These are phyloP conservation scores for Smittium culicis DNA, from an alignment of 371 early-diverging fungal genomes.

Conservation along the genomic window DNA sequence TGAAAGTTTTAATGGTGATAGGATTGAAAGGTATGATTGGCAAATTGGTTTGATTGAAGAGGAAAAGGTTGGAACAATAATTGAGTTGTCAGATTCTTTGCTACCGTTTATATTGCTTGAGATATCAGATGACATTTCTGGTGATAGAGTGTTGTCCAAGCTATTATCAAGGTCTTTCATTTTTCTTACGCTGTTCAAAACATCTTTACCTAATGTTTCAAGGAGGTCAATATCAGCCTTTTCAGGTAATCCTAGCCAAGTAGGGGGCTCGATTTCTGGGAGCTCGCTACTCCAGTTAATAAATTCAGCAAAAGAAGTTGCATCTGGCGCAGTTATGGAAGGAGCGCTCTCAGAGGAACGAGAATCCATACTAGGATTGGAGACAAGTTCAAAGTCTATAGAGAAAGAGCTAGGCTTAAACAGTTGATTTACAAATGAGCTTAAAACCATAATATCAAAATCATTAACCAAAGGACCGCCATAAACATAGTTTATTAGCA, in stretches of 20 bases:
- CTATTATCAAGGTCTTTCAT: constrained; percentile 74
- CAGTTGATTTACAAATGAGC: constrained; percentile 72
- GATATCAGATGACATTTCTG: constrained; percentile 17
- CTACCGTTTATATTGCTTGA: background rate
- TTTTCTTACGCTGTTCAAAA: constrained; percentile 68
- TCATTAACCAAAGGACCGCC: constrained; percentile 93
- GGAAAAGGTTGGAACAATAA: constrained; percentile 1
- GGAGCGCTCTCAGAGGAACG: constrained; percentile 32
- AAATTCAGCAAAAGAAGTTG: constrained; percentile 73
- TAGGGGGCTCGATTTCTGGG: constrained; percentile 88
- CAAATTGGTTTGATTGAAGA: constrained; percentile 16
- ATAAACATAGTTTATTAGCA: constrained; percentile 81
- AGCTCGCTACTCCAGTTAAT: constrained; percentile 72
- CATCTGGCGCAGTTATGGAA: constrained; percentile 55
- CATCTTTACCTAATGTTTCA: constrained; percentile 50
- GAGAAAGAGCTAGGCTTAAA: constrained; percentile 76
- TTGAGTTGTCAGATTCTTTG: background rate
- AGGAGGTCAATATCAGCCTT: constrained; percentile 86
- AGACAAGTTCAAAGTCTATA: constrained; percentile 64
- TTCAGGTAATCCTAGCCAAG: constrained; percentile 90
- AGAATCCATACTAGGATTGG: constrained; percentile 21
- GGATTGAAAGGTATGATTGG: constrained; percentile 39
- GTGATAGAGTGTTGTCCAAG: constrained; percentile 46
- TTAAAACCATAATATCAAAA: constrained; percentile 73
- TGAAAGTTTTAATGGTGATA: constrained; percentile 41